Evolutionary conservation across 23 red algal genomes (phyloP).

Genomic region (Pyropia yezoensis): DNA sequence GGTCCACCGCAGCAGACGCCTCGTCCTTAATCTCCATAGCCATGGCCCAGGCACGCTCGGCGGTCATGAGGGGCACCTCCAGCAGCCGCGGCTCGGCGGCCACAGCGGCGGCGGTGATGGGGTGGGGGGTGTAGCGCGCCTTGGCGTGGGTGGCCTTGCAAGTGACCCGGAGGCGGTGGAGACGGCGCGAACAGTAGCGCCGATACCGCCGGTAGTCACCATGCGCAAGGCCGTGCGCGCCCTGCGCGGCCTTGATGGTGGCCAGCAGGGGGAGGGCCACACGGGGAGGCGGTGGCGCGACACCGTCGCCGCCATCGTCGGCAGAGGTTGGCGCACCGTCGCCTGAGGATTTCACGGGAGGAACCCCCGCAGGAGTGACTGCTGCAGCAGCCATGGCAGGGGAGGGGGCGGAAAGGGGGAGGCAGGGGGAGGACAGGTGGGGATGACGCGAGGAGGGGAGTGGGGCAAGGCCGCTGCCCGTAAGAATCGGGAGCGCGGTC

Average conservation of each 20-base stretch:
- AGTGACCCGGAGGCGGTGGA: slow-evolving; percentile 40
- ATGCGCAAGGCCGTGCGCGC: slow-evolving; percentile 63
- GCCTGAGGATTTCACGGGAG: no score
- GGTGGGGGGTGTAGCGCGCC: slow-evolving; percentile 27
- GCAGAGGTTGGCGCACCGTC: no score
- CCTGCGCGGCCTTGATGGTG: slow-evolving; percentile 31
- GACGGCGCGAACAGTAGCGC: slow-evolving; percentile 54
- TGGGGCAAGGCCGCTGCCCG: no score
- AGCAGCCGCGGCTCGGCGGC: slow-evolving; percentile 24
- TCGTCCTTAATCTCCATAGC: slow-evolving; percentile 78
- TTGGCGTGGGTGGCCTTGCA: slow-evolving; percentile 14
- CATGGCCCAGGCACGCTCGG: slow-evolving; percentile 77
- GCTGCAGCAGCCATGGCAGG: no score
- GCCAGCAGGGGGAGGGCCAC: slow-evolving; percentile 33
- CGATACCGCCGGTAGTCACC: slow-evolving; percentile 78
- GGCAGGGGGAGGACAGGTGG: no score
- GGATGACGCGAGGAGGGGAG: no score
- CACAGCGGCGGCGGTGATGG: slow-evolving; percentile 9
- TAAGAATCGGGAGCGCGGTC: no score
- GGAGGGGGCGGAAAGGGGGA: no score
- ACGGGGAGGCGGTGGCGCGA: neutral
- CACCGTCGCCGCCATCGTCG: no score
- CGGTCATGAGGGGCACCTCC: slow-evolving; percentile 48
- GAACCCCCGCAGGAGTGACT: no score
- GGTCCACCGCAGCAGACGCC: no score